Conservation (phyloP, 2,329 filamentous ascomycete genomes). For the Rhynchosporium agropyri region DNA sequence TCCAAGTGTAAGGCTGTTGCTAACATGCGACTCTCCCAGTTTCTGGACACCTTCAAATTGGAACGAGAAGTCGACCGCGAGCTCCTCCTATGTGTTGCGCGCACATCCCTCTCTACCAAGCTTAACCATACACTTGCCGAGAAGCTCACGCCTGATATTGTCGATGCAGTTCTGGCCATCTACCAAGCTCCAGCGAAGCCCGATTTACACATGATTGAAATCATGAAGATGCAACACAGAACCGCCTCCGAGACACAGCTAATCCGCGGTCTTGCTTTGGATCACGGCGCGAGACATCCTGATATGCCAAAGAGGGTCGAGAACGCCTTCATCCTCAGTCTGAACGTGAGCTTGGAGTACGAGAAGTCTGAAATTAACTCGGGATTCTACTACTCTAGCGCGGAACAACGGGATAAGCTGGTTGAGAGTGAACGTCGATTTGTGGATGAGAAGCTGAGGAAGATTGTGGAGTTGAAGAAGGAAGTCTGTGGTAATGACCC, state of each 20-base stretch:
- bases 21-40: slow-evolving; percentile 53
- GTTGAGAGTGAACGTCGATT: slow-evolving; percentile 96
- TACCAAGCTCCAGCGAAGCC: slow-evolving; percentile 88
- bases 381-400: slow-evolving; percentile 96
- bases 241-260: slow-evolving; percentile 94
- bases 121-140: slow-evolving; percentile 86
- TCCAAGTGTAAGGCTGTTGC: slow-evolving; percentile 8
- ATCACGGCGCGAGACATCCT: slow-evolving; percentile 94
- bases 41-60: slow-evolving; percentile 93
- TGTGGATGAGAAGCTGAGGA: slow-evolving; percentile 93
- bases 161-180: slow-evolving; percentile 94
- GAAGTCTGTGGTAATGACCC: slow-evolving; percentile 91
- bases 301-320: slow-evolving; percentile 98
- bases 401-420: slow-evolving; percentile 95
- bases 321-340: slow-evolving; percentile 90
- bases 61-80: slow-evolving; percentile 87
- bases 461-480: slow-evolving; percentile 98
- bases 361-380: slow-evolving; percentile 99
- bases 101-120: slow-evolving; percentile 94
- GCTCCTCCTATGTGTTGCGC: slow-evolving; percentile 87
- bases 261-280: slow-evolving; percentile 87
- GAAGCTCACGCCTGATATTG: slow-evolving; percentile 90
- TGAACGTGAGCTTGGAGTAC: slow-evolving; percentile 97
- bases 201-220: slow-evolving; percentile 98
- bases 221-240: slow-evolving; percentile 99